Percentiles rank a stretch among this genome's conserved stretches.
phyloP scores from a whole-genome alignment of 2,329 filamentous ascomycete species.

The Colletotrichum lentis region DNA sequence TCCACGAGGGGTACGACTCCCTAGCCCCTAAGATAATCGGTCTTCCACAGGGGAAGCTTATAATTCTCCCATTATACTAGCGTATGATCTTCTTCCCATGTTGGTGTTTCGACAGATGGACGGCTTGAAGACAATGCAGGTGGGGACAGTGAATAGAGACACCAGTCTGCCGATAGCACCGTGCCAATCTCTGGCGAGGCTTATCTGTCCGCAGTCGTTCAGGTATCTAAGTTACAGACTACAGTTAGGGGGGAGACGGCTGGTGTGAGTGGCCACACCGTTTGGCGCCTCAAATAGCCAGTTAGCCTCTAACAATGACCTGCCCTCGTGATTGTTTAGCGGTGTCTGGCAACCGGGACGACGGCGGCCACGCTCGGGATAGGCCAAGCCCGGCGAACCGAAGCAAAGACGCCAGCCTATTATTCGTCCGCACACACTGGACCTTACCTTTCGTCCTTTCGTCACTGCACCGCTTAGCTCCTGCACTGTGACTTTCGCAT shows the following conservation, averaged over 20 bases:
- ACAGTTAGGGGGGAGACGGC: constrained; percentile 10
- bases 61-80: not conserved
- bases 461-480: constrained; percentile 16
- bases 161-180: constrained; percentile 22
- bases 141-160: constrained; percentile 10
- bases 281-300: constrained; percentile 34
- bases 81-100: not conserved
- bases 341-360: constrained; percentile 22
- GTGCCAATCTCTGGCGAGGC: constrained; percentile 21
- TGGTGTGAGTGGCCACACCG: constrained; percentile 23
- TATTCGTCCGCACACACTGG: constrained; percentile 30
- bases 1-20: not conserved
- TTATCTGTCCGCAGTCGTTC: constrained; percentile 15
- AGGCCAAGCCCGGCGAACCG: constrained; percentile 23
- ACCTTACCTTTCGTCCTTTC: constrained; percentile 7
- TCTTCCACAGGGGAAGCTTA: not conserved
- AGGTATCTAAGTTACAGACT: too few species aligned
- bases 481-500: constrained; percentile 17
- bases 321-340: constrained; percentile 38
- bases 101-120: not conserved
- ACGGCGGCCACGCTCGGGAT: constrained; percentile 32
- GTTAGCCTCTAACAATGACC: constrained; percentile 34
- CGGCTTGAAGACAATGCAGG: not conserved
- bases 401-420: constrained; percentile 25
- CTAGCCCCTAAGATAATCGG: not conserved